A percentile compares a stretch with the other conserved stretches of the same genome.
These are phyloP conservation scores for Umbelopsis ramanniana DNA, from an alignment of 192 early-diverging fungal species.

Conservation along the genomic window DNA sequence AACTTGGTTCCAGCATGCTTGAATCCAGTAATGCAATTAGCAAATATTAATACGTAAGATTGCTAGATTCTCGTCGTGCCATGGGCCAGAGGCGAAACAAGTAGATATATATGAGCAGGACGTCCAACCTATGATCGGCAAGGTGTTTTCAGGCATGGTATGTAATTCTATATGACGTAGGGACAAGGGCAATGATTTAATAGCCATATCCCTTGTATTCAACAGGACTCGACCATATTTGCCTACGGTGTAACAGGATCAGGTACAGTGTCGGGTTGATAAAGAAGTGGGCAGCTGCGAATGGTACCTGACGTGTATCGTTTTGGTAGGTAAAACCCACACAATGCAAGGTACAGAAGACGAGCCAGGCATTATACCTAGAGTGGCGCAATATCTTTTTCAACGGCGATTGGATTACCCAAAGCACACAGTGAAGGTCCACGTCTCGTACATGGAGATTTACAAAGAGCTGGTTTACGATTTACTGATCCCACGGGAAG, in stretches of 20 bases:
- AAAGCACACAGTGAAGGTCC: conserved; percentile 29
- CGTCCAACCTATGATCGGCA: conserved; percentile 59
- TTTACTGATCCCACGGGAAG: conserved; percentile 48
- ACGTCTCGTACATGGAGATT: conserved; percentile 69
- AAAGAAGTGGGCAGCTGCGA: neutral
- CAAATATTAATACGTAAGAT: neutral
- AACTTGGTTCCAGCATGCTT: neutral
- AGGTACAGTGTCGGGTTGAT: conserved; percentile 28
- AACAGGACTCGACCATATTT: conserved; percentile 65
- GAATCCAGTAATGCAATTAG: neutral
- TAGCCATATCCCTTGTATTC: neutral
- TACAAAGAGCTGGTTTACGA: conserved; percentile 71
- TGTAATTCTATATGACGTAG: neutral
- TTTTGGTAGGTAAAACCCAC: conserved; percentile 56
- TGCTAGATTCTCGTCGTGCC: conserved; percentile 58
- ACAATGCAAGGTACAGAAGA: conserved; percentile 60
- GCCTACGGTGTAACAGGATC: conserved; percentile 73
- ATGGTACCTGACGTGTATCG: neutral
- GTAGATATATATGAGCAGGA: conserved; percentile 53
- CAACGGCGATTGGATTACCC: conserved; percentile 29
- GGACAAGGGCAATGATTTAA: neutral
- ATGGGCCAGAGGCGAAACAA: conserved; percentile 48
- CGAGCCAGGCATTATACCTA: conserved; percentile 66
- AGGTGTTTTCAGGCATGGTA: conserved; percentile 55
- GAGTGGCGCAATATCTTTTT: conserved; percentile 60